phyloP scores from a whole-genome alignment of 176 grass and related monocot genomes.

The Phragmites australis region DNA sequence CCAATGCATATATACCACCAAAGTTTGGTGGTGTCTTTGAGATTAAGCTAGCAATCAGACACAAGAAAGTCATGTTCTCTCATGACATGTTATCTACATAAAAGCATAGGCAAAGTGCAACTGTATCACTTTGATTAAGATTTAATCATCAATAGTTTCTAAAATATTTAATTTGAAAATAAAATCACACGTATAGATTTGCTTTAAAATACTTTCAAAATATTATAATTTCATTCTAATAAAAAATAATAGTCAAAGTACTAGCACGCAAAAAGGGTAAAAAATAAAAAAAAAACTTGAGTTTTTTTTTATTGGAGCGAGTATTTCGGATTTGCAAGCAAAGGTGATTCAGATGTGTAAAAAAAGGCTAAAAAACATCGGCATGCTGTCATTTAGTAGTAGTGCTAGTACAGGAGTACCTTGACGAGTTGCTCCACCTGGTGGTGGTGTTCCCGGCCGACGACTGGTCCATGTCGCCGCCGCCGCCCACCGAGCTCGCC shows the following conservation, averaged over 20 bases:
- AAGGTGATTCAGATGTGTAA: conserved; percentile 17
- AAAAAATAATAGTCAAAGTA: too few species aligned
- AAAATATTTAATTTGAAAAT: too few species aligned
- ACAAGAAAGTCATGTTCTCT: conserved; percentile 1
- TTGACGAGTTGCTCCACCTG: conserved; percentile 94
- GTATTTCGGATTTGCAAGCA: too few species aligned
- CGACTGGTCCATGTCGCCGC: conserved; percentile 62
- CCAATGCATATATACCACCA: conserved; percentile 14
- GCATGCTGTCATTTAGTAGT: conserved; percentile 11
- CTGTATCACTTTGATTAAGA: too few species aligned
- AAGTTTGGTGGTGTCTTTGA: conserved; percentile 41
- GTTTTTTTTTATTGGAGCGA: too few species aligned
- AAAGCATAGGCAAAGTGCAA: conserved; percentile 2
- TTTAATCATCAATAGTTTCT: too few species aligned
- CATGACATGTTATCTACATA: conserved; percentile 13
- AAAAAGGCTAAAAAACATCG: conserved; percentile 16
- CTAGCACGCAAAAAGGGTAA: too few species aligned
- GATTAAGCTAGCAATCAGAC: conserved; percentile 24
- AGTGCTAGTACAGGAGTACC: conserved; percentile 25
- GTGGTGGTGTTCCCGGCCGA: conserved; percentile 55
- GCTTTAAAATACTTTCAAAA: too few species aligned
- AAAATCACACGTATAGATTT: too few species aligned
- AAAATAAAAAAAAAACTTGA: too few species aligned
- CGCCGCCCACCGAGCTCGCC: conserved; percentile 49
- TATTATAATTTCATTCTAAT: too few species aligned